Evolutionary conservation across 768 basidiomycete species (phyloP).

Genomic region (Boletus sp.): DNA sequence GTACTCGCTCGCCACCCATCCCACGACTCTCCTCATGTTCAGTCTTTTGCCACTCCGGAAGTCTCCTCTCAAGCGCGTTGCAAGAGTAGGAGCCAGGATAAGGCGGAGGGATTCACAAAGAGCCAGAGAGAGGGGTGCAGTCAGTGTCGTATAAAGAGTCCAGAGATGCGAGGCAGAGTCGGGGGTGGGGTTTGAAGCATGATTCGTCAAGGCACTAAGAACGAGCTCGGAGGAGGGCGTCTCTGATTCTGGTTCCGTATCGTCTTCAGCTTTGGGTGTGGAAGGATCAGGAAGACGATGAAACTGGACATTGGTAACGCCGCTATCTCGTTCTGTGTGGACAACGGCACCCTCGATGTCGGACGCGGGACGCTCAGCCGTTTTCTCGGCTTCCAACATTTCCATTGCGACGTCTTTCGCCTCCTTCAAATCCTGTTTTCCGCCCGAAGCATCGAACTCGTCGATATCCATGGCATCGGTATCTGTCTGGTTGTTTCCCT

Average conservation of each 20-base stretch:
- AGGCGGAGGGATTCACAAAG: constrained; percentile 96
- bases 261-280: constrained; percentile 29
- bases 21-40: constrained; percentile 98
- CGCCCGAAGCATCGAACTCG: constrained; percentile 17
- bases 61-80: constrained; percentile 92
- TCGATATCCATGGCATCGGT: constrained; percentile 50
- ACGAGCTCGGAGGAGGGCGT: constrained; percentile 18
- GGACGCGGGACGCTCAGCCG: constrained; percentile 23
- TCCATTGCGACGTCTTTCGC: constrained; percentile 24
- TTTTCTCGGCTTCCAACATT: constrained; percentile 27
- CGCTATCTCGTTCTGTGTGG: constrained; percentile 28
- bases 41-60: constrained; percentile 96
- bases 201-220: constrained; percentile 16
- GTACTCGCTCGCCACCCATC: constrained; percentile 97
- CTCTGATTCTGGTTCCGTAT: constrained; percentile 18
- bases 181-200: constrained; percentile 21
- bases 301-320: not conserved
- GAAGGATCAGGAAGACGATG: constrained; percentile 25
- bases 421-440: constrained; percentile 25
- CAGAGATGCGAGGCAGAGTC: constrained; percentile 67
- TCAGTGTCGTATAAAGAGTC: constrained; percentile 87
- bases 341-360: constrained; percentile 47
- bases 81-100: constrained; percentile 91
- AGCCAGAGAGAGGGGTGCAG: constrained; percentile 84
- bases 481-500: constrained; percentile 40